Base-by-base conservation (phyloP, 768 basidiomycete genomes). In the Lenzites betulinus region DNA sequence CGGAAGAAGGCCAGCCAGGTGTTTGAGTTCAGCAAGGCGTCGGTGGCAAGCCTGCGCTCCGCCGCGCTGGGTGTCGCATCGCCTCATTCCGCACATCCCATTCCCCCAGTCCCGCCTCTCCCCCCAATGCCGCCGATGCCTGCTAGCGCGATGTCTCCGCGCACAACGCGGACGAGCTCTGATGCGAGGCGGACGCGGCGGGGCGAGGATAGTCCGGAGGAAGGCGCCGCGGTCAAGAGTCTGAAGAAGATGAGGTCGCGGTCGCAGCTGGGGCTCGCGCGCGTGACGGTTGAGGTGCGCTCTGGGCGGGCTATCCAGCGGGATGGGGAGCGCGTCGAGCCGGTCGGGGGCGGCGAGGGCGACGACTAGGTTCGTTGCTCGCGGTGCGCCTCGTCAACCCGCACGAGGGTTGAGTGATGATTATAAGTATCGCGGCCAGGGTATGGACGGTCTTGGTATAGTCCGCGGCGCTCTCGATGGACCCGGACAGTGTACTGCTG, bases 1-100 rank as follows among this genome's bases (percentile, higher is more conserved):
- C 46, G 54, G 49, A 59, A 63, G 57, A 63, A 63, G 53, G 62
- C 62, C 26, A 63, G 62, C 28, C 62, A 63, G 52, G 57, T 63
- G 22, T 63, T 63, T 53, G 57, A 55, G 49, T 48, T 63, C 48
- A 51, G 57, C 51, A 54, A 51, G 48, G 57, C 57, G 39, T 59
- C 57, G 22, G 49, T 59, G 18, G 62, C 62, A 7, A 58, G 43
- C 44, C 55, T 62, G 28, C 62, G 62, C 39, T 54, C 50, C 22
- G 52, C 55, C 33, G 52, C 52, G 25, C n/a, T 54, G 20, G 47
- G 52, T 8, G 57, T 50, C 5, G 3, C 56, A 5, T 50, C 47
- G 2, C 26, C 48, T 1, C 35, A 38, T 3, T 20, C 18, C 6
- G 35, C 23, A 2, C 47, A 47, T 9, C 26, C 56, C 1, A 44